Base-by-base conservation (phyloP, 1,139 yeast genomes). In the Hansenula sp. region DNA sequence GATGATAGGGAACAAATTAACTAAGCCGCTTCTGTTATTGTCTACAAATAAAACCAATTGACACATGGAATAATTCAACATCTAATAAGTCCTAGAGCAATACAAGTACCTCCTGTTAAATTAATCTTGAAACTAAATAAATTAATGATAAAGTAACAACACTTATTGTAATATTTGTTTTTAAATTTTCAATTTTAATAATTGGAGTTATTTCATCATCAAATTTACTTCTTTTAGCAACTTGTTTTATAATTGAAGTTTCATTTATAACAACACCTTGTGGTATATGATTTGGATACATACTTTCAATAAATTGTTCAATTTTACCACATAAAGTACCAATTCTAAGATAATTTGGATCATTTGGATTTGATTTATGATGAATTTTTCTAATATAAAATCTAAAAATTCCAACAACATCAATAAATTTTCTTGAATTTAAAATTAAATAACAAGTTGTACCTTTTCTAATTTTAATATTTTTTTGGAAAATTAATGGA, bases 391-490 rank as follows among this genome's bases (percentile, higher is more conserved):
- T 80, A 39, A 85, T 68, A 61, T 87, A 88, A 25, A 77, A 67
- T 54, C 82, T 76, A 71, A 94, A 94, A 34, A 90, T 76, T 12
- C 69, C 68, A 35, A 84, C 83, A 32, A 88, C 92, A 4, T 86
- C 90, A 32, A 79, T 78, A 60, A 86, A 77, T 3, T 88, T 80
- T 60, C 90, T 77, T 35, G 92, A 73, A 44, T 77, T 68, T 47
- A 87, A 68, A 48, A 94, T 89, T 55, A 94, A 72, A 48, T 74
- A 68, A 55, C 89, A 83, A 1, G 98, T 83, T 29, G 86, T 79
- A n/a, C 97, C 97, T 65, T 87, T 86, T 65, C 97, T 78, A 59
- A 94, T 84, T 69, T 94, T 94, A 48, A 92, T 84, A 55, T 86
- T 81, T 31, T 65, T 62, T 39, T 79, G 75, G 56, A 92, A 76